Percentiles rank a stretch among this genome's conserved stretches.
Evolutionary conservation across 495 filamentous ascomycete genomes (phyloP).

Genomic region (Xylaria scruposa): DNA sequence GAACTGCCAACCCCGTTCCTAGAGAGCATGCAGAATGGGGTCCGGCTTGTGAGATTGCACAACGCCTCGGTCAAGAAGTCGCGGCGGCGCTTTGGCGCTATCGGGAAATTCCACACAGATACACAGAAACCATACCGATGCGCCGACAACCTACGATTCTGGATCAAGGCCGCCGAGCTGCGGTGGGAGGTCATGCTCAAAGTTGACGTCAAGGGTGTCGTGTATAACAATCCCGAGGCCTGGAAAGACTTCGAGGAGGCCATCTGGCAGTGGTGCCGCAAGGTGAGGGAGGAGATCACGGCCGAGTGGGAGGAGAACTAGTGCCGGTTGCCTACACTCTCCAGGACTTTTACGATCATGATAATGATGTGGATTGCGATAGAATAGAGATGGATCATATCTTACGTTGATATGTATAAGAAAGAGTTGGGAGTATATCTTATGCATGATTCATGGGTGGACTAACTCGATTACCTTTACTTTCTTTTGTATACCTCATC

Average conservation of each 20-base stretch:
- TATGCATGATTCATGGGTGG: slow-evolving; percentile 4
- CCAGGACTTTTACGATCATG: slow-evolving; percentile 37
- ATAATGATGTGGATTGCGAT: slow-evolving; percentile 26
- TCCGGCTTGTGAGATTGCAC: slow-evolving; percentile 83
- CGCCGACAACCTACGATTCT: slow-evolving; percentile 92
- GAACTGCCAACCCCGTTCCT: slow-evolving; percentile 78
- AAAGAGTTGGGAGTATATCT: neutral
- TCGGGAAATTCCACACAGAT: slow-evolving; percentile 85
- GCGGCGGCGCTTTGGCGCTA: slow-evolving; percentile 86
- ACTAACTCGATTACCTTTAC: slow-evolving; percentile 8
- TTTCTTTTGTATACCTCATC: slow-evolving; percentile 28
- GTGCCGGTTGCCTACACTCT: slow-evolving; percentile 1
- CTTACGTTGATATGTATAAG: slow-evolving; percentile 14
- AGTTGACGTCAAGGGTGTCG: slow-evolving; percentile 85
- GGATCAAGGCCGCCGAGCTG: slow-evolving; percentile 94
- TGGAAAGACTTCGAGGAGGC: slow-evolving; percentile 85
- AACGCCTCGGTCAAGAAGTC: slow-evolving; percentile 87
- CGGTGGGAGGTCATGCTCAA: slow-evolving; percentile 89
- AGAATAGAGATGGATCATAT: slow-evolving; percentile 16
- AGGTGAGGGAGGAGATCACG: slow-evolving; percentile 76
- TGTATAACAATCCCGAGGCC: slow-evolving; percentile 68
- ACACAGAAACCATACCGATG: slow-evolving; percentile 92
- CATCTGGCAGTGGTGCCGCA: slow-evolving; percentile 77
- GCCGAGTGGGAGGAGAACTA: slow-evolving; percentile 43
- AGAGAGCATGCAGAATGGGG: slow-evolving; percentile 73